A percentile compares a stretch with the other conserved stretches of the same genome.
phyloP scores from a whole-genome alignment of 129 eudicot genomes.

The Glebionis coronaria region DNA sequence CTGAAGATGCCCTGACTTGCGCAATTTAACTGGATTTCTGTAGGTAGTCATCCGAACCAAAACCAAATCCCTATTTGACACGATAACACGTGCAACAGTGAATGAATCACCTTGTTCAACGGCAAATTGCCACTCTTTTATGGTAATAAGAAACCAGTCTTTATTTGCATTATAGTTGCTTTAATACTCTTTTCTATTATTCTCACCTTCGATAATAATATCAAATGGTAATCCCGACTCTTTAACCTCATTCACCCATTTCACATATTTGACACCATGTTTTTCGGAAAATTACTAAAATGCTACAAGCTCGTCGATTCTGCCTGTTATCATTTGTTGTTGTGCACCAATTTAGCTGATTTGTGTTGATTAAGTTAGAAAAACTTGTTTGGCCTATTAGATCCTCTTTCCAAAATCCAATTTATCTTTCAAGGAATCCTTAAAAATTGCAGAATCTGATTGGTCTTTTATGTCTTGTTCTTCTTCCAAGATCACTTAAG shows the following conservation, averaged over 20 bases:
- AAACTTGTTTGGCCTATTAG: not conserved
- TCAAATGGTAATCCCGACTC: constrained; percentile 65
- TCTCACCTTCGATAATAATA: constrained; percentile 39
- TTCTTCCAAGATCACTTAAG: not conserved
- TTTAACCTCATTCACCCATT: constrained; percentile 32
- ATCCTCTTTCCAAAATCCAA: not conserved
- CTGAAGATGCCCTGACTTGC: constrained; percentile 48
- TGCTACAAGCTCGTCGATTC: constrained; percentile 61
- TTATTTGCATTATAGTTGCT: constrained; percentile 47
- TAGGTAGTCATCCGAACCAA: constrained; percentile 42
- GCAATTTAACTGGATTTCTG: constrained; percentile 52
- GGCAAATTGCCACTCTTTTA: constrained; percentile 72
- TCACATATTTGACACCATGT: constrained; percentile 33
- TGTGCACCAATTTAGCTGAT: not conserved
- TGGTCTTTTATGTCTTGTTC: not conserved
- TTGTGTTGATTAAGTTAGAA: not conserved
- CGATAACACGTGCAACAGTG: constrained; percentile 60
- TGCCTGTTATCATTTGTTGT: constrained; percentile 48
- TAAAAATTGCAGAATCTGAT: not conserved
- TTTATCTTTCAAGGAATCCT: no score
- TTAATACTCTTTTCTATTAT: constrained; percentile 43
- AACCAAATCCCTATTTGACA: constrained; percentile 37
- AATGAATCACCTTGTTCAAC: constrained; percentile 59
- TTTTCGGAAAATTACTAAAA: constrained; percentile 35
- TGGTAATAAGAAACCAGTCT: constrained; percentile 54